Evolutionary conservation across 768 basidiomycete genomes (phyloP), one percentile per base, ranked within the genome.

Genomic region (Leccinum barrowsii): DNA sequence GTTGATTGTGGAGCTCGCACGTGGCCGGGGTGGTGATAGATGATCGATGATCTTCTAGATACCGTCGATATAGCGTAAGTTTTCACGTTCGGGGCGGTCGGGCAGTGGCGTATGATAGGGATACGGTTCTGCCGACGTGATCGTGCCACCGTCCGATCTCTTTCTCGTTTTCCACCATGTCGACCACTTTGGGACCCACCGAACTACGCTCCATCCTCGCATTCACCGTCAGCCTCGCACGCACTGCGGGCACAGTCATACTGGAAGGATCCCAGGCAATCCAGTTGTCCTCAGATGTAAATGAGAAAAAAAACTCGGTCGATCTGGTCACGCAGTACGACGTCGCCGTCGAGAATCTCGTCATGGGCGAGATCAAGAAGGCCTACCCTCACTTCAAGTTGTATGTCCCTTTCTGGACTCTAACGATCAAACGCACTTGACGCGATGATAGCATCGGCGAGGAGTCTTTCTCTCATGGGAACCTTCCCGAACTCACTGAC

Each of bases 271-370:
- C 85, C 21, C 80, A 82, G 60, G 92, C 81, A 56, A 94, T 92
- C 68, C 85, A 81, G 67, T 76, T 74, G 12, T 77, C 82, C 17
- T 77, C 81, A 0, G 77, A 80, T 65, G 77, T 90, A 35, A 82
- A 82, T 61, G 87, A 90, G 77, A 98, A 97, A 82, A 92, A 92
- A 75, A 97, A 95, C 69, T 84, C 93, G 3, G 93, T 94, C 21
- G 95, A 97, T 75, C 78, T 98, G 32, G 95, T 98, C 24, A 98
- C 95, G 0, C 90, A 95, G 74, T 97, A 92, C 66, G 95, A 98
- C 72, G 87, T 94, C 37, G 84, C 81, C 48, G 95, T 97, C 11
- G 95, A 97, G 73, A 86, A 90, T 59, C 76, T 94, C 49, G 91
- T 97, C 52, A 86, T 85, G 74, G 68, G 77, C 28, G 82, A 86